Base-by-base conservation (phyloP, 257 asterid genomes). In the Salvia miltiorrhiza region DNA sequence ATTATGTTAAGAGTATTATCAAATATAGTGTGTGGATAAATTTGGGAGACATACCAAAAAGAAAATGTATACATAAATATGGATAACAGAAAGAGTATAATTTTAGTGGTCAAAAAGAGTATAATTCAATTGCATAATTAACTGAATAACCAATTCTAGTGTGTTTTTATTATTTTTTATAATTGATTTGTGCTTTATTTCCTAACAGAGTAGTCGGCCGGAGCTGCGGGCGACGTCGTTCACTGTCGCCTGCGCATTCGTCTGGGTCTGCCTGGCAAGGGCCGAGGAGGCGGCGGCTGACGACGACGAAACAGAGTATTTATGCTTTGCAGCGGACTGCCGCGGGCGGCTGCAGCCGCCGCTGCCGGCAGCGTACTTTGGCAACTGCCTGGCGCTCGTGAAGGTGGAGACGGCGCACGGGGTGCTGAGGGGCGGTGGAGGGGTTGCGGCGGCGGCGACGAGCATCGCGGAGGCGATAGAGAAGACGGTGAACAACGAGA, bases 291-390 rank as follows among this genome's bases (percentile, higher is more conserved):
- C 59, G 39, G 56, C 62, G 20, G 76, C 55, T 19, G 72, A 63
- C 1, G 85, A 79, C 24, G 85, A 83, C 7, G 83, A 73, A 45
- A 66, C 74, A 0, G 84, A 84, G 78, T 69, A n/a, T 69, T 53
- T 81, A 21, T 70, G 67, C 6, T 81, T 77, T 66, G 77, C 80
- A 10, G 88, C 84, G 1, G 86, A 84, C 62, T 76, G 80, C 72
- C 81, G 88, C 16, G 79, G 79, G 1, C 79, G 88, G 13, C 65
- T 77, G 39, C 26, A 55, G 33, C 82, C 84, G 28, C 84, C 86
- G 33, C 75, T 83, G 0, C 84, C 88, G 13, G 65, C 73, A 3
- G 56, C 56, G n/a, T 83, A 83, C 48, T 80, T 78, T 16, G 88
- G 88, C 0, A 83, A 83, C 77, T 83, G 88, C 28, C 28, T 80